Evolutionary conservation across 2,329 filamentous ascomycete genomes (phyloP), one percentile per base, ranked within the genome.

Genomic region (Laburnicola sp.): DNA sequence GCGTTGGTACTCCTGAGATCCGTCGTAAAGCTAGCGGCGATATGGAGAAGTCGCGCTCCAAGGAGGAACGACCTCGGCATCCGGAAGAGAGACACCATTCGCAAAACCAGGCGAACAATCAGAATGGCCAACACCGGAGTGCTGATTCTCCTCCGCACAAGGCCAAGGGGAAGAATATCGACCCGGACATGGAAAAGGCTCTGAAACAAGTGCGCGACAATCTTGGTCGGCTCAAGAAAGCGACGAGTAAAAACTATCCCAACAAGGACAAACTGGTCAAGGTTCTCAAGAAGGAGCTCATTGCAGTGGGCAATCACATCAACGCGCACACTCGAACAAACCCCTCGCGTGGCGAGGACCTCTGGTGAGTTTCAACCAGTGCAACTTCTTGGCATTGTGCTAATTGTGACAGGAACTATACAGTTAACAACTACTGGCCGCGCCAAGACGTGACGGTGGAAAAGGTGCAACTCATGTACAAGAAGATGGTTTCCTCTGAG

Each of bases 221-320:
- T 54, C 80, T 88, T 44, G 79, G 81, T 56, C 78, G 76, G 26
- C 82, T 87, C 47, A 76, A 82, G 47, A 80, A 79, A 45, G 85
- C 84, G 3, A 87, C 82, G 2, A 82, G 82, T 58, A 83, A 84
- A 58, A 80, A 80, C 43, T 82, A 86, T 54, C 83, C 83, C 48
- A 83, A 81, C 26, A 82, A 82, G 61, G 84, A 86, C 58, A 79
- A 82, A 45, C 79, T 86, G 38, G 80, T 86, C 22, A 80, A 77
- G 62, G 79, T 85, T 37, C 81, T 87, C 64, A 85, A 85, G 60
- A 74, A 76, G 26, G 82, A 86, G 63, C 72, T 87, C 32, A 75
- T 85, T 36, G 78, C 78, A 3, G 84, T 87, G 67, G 85, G 85
- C 46, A 80, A 82, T 49, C 86, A 85, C 61, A 81, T 87, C 54